These are phyloP conservation scores for Sesbania bispinosa DNA, from an alignment of 306 rosid species.

Conservation along the genomic window DNA sequence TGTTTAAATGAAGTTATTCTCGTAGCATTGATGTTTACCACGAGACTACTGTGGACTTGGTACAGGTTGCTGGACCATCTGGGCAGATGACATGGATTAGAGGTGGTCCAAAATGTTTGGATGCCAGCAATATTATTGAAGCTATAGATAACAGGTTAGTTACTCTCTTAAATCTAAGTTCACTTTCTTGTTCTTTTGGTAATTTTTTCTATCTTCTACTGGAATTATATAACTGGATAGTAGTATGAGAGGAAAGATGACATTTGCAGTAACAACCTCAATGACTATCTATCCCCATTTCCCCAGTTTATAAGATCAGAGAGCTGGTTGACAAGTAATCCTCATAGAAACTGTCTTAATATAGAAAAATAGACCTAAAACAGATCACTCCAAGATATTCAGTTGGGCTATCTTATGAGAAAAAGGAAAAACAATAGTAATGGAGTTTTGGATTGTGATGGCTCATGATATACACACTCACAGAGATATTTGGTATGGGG, in stretches of 20 bases:
- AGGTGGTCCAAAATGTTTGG: slow-evolving; percentile 77
- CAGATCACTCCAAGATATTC: not conserved
- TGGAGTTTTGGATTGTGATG: no score
- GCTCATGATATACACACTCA: no score
- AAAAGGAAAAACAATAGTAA: no score
- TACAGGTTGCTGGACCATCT: slow-evolving; percentile 88
- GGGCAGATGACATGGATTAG: slow-evolving; percentile 95
- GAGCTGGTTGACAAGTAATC: not conserved
- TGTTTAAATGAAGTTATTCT: not conserved
- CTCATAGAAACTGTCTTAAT: not conserved
- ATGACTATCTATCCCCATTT: not conserved
- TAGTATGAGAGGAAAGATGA: not conserved
- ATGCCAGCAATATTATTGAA: slow-evolving; percentile 56
- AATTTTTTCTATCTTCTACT: not conserved
- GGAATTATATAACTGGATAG: not conserved
- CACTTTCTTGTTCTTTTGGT: not conserved
- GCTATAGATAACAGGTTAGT: slow-evolving; percentile 77
- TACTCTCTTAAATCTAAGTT: not conserved
- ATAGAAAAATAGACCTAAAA: not conserved
- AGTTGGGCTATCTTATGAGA: no score
- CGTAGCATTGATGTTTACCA: not conserved
- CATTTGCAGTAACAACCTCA: not conserved
- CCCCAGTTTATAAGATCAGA: not conserved
- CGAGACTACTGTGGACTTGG: not conserved
- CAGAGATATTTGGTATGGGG: no score